Evolutionary conservation across 352 stramenopile species (phyloP), one percentile per base, ranked within the genome.

Genomic region (Phytophthora pisi): DNA sequence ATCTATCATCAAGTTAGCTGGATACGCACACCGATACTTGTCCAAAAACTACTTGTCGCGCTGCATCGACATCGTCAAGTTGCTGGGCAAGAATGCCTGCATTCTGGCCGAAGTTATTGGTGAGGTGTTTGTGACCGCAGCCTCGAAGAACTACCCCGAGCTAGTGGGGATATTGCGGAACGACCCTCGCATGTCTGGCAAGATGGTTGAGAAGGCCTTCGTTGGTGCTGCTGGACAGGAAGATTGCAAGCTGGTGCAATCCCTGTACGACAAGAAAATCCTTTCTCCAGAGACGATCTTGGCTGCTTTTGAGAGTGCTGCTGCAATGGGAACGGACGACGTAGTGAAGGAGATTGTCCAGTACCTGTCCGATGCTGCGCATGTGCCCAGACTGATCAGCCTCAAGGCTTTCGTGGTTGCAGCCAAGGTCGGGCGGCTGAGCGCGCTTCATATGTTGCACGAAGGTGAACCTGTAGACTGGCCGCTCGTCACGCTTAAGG

Each of bases 261-360:
- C 28, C 15, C 18, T 57, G 30, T 57, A 30, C 51, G 51, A 57
- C 15, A 26, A 57, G 28, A 7, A 45, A 4, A 8, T 5, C 28
- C 24, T 57, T 57, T 45, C 51, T 31, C 30, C 51, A 3, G n/a
- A 45, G 11, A 31, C 51, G 15, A 36, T 57, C 24, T 30, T 57
- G 15, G n/a, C n/a, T 30, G 28, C 30, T 5, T 57, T 57, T 49
- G 16, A 24, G 5, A 24, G 18, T 5, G 13, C 36, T 0, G 36
- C 13, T n/a, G 23, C 15, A 9, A 11, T 23, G 23, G 42, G 5
- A 49, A 13, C 18, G 4, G 42, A 24, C 16, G 6, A 49, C 10
- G 42, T 24, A 5, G 42, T 5, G 15, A 23, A 24, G 16, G 5
- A 49, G 5, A 9, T 49, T 49, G n/a, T 36, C 8, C 2, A 20